A percentile compares a stretch with the other conserved stretches of the same genome.
Evolutionary conservation across 345 rosid species (phyloP).

Genomic region (Geranium brycei): DNA sequence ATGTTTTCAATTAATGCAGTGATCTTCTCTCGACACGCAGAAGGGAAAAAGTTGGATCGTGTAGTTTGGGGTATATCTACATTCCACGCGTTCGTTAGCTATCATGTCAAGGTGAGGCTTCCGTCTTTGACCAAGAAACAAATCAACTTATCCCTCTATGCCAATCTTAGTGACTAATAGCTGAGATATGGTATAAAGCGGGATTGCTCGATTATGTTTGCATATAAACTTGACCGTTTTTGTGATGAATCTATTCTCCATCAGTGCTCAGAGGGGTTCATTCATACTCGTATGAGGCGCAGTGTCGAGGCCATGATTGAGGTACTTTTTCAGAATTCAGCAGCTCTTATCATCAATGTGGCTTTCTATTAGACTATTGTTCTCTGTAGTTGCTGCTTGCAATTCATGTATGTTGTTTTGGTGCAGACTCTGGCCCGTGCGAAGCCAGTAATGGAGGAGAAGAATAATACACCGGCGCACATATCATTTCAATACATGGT

Average conservation of each 20-base stretch:
- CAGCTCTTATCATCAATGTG: neutral
- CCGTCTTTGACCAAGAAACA: neutral
- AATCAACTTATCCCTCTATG: too few species aligned
- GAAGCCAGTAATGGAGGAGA: neutral
- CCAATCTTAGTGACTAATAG: too few species aligned
- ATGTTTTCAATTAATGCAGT: conserved; percentile 30
- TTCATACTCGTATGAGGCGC: conserved; percentile 92
- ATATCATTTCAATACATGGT: neutral
- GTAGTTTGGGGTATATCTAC: conserved; percentile 86
- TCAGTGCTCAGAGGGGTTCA: conserved; percentile 89
- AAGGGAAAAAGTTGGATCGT: conserved; percentile 69
- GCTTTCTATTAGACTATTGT: too few species aligned
- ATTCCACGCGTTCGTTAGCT: conserved; percentile 89
- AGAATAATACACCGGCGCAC: neutral
- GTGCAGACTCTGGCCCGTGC: neutral
- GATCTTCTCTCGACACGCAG: conserved; percentile 75
- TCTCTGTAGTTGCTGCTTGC: too few species aligned
- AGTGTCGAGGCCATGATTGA: conserved; percentile 82
- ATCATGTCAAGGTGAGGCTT: conserved; percentile 76
- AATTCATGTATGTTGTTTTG: too few species aligned
- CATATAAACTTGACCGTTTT: too few species aligned
- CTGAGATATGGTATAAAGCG: too few species aligned
- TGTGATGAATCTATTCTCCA: conserved; percentile 1
- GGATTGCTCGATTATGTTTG: too few species aligned
- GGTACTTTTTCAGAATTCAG: conserved; percentile 23